phyloP scores from a whole-genome alignment of 2,329 filamentous ascomycete species.

The Xylaria sp. region DNA sequence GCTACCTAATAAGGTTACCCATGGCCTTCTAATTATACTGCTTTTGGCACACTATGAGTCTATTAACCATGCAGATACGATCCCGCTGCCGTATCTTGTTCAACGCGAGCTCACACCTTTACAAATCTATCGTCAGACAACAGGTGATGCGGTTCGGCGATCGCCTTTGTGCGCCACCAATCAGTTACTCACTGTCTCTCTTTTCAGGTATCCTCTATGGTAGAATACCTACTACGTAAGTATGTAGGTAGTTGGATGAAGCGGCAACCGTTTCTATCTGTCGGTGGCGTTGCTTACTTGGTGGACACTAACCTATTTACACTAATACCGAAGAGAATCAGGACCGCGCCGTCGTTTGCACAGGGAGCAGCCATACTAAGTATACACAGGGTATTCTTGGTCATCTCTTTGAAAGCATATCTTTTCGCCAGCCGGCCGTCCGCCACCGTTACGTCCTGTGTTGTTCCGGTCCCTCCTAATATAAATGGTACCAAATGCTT shows the following conservation, averaged over 20 bases:
- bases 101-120: conserved; percentile 33
- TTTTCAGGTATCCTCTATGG: neutral
- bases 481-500: neutral
- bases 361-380: neutral
- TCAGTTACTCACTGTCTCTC: conserved; percentile 21
- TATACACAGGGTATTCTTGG: conserved; percentile 17
- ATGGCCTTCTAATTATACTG: conserved; percentile 27
- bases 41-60: conserved; percentile 15
- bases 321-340: conserved; percentile 3
- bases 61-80: conserved; percentile 37
- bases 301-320: conserved; percentile 12
- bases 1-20: conserved; percentile 20
- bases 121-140: conserved; percentile 37
- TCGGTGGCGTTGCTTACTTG: conserved; percentile 3
- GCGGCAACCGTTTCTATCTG: conserved; percentile 8
- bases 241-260: conserved; percentile 16
- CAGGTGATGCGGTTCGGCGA: conserved; percentile 37
- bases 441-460: neutral
- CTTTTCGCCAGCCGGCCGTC: neutral
- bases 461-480: conserved; percentile 14
- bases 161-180: conserved; percentile 32
- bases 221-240: conserved; percentile 1
- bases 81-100: conserved; percentile 38
- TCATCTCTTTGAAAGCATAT: conserved; percentile 30
- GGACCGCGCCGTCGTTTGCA: neutral